These are phyloP conservation scores for Termitomyces sp. DNA, from an alignment of 768 basidiomycete species.

Conservation along the genomic window DNA sequence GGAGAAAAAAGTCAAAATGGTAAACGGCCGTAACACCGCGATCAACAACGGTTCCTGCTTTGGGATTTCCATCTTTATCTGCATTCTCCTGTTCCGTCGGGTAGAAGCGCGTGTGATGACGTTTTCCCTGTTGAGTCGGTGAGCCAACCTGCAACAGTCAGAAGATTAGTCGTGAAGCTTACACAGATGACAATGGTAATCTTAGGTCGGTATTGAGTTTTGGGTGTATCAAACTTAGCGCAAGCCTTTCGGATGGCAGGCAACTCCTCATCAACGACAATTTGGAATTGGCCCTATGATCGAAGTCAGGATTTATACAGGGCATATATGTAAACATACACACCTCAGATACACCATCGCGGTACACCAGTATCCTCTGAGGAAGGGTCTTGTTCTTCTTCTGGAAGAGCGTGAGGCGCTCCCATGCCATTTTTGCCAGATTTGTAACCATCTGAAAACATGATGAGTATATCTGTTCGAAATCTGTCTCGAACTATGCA, in stretches of 20 bases:
- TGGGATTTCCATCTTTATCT: slow-evolving; percentile 70
- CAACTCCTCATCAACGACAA: slow-evolving; percentile 62
- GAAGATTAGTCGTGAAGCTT: slow-evolving; percentile 29
- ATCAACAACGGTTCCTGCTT: slow-evolving; percentile 81
- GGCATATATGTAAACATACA: not conserved
- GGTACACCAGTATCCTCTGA: slow-evolving; percentile 66
- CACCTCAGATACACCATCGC: slow-evolving; percentile 84
- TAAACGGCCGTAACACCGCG: slow-evolving; percentile 70
- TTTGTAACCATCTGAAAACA: slow-evolving; percentile 68
- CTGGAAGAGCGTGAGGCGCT: slow-evolving; percentile 57
- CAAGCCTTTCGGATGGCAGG: slow-evolving; percentile 64
- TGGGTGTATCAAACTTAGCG: slow-evolving; percentile 41
- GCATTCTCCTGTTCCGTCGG: slow-evolving; percentile 51
- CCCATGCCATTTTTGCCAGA: slow-evolving; percentile 62
- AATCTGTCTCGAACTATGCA: slow-evolving; percentile 20
- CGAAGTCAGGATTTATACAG: slow-evolving; percentile 3
- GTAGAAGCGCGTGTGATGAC: slow-evolving; percentile 62
- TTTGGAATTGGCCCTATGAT: slow-evolving; percentile 50
- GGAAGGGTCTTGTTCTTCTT: slow-evolving; percentile 53
- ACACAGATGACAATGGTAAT: slow-evolving; percentile 79
- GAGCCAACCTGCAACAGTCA: slow-evolving; percentile 13
- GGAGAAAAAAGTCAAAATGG: slow-evolving; percentile 66
- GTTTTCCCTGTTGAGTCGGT: slow-evolving; percentile 36
- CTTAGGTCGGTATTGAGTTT: slow-evolving; percentile 46
- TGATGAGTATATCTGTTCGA: not conserved